Base-by-base conservation (phyloP, 73 alveolate genomes). In the Symbiodinium natans region DNA sequence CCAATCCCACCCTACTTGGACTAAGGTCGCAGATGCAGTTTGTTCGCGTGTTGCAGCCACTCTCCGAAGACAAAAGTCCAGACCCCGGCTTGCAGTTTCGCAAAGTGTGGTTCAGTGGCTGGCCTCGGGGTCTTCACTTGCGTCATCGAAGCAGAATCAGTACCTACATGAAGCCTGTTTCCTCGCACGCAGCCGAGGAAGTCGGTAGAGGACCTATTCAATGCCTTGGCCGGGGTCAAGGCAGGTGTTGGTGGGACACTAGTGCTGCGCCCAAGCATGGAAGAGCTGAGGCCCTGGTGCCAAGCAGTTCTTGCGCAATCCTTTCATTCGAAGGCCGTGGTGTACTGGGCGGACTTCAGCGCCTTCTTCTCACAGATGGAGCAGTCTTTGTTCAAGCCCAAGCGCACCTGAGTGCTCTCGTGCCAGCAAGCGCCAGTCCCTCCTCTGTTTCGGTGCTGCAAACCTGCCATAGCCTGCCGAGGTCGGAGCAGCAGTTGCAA, bases 301-400 rank as follows among this genome's bases (percentile, higher is more conserved):
- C n/a, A n/a, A n/a, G n/a, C n/a, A n/a, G n/a, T 68, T 68, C 25
- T 29, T 6, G 10, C 40, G 82, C 82, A 17, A 27, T 71, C 83
- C 83, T 29, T 71, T 3, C 43, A 36, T 29, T 17, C 27, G 2
- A 33, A 87, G 94, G 94, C 94, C 15, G 94, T 82, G 1, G 94
- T 87, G 23, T 87, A 56, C 42, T 87, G 94, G 94, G 84, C 56
- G 54, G 94, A 87, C 84, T 87, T 87, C 33, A 52, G 94, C 31
- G 94, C 94, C 84, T 87, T 87, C 80, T 87, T 87, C 84, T 54
- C 94, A 9, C 94, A 87, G 94, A 87, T 87, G 94, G 94, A 87
- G 68, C 46, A 75, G 84, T 87, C 94, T 40, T 39, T 87, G 94
- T 56, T 15, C 43, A 82, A 68, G 15, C 19, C 42, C 63, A 36